Conservation (phyloP, 768 basidiomycete species). For the Sarcodon aspratus region DNA sequence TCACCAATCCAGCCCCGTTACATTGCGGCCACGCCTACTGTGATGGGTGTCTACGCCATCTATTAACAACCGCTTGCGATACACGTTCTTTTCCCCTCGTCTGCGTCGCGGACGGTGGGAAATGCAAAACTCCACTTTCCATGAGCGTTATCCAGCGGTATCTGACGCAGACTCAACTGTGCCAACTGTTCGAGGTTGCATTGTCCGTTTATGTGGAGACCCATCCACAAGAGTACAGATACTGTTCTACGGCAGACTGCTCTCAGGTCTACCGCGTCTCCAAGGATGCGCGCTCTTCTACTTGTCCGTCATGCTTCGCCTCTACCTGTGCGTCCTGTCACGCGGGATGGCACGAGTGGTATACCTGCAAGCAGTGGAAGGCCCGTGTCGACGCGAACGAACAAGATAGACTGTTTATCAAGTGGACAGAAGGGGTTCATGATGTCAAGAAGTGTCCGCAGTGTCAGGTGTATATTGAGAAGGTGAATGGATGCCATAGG, state of each 20-base stretch:
- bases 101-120: constrained; percentile 56
- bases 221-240: constrained; percentile 50
- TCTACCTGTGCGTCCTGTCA: constrained; percentile 60
- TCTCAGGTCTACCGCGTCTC: constrained; percentile 50
- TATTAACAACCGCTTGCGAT: constrained; percentile 45
- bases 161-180: constrained; percentile 40
- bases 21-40: constrained; percentile 65
- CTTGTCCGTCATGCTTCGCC: constrained; percentile 60
- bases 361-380: constrained; percentile 48
- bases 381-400: constrained; percentile 31
- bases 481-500: constrained; percentile 70
- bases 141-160: constrained; percentile 37
- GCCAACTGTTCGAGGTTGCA: constrained; percentile 45
- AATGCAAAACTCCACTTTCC: constrained; percentile 44
- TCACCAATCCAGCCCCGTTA: constrained; percentile 38
- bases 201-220: constrained; percentile 49
- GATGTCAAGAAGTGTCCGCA: constrained; percentile 69
- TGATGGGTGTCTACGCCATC: constrained; percentile 43
- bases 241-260: constrained; percentile 76
- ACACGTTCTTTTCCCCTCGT: constrained; percentile 55
- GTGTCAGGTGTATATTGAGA: constrained; percentile 63
- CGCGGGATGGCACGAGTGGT: constrained; percentile 49
- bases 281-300: constrained; percentile 36
- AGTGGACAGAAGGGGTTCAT: constrained; percentile 44
- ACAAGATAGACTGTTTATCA: constrained; percentile 31